A percentile compares a stretch with the other conserved stretches of the same genome.
phyloP scores from a whole-genome alignment of 2,329 filamentous ascomycete genomes.

The Trichothecium roseum region DNA sequence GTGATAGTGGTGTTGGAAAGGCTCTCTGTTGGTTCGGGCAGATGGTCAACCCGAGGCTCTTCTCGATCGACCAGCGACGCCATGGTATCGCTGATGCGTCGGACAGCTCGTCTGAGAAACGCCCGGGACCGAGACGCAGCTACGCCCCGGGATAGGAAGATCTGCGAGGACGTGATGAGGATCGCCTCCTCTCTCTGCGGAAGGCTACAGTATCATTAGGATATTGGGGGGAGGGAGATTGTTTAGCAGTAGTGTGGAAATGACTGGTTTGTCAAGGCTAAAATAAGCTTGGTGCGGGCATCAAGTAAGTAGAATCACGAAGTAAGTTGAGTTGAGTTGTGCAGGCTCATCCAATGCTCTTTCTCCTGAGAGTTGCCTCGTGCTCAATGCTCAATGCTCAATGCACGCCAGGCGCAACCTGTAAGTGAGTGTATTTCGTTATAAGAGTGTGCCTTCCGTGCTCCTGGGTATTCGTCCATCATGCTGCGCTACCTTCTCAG shows the following conservation, averaged over 20 bases:
- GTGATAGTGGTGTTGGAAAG: background rate
- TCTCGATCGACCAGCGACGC: background rate
- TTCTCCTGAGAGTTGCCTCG: too few species aligned
- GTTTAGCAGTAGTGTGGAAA: too few species aligned
- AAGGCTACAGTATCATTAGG: background rate
- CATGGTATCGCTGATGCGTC: too few species aligned
- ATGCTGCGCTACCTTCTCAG: background rate
- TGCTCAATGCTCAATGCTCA: too few species aligned
- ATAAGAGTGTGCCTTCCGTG: background rate
- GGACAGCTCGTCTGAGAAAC: background rate
- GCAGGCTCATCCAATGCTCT: too few species aligned
- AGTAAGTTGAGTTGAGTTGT: too few species aligned
- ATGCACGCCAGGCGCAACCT: too few species aligned
- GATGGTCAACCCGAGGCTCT: background rate
- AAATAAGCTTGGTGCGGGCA: too few species aligned
- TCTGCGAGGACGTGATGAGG: conserved; percentile 16
- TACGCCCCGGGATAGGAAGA: conserved; percentile 15
- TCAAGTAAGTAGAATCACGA: too few species aligned
- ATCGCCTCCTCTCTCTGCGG: conserved; percentile 5
- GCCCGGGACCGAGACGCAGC: conserved; percentile 7
- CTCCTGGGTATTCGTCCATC: background rate
- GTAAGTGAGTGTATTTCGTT: too few species aligned
- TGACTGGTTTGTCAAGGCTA: too few species aligned
- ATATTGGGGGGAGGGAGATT: too few species aligned
- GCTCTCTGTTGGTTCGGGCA: background rate